Base-by-base conservation (phyloP, 2,329 filamentous ascomycete species). In the Diaporthe vexans region DNA sequence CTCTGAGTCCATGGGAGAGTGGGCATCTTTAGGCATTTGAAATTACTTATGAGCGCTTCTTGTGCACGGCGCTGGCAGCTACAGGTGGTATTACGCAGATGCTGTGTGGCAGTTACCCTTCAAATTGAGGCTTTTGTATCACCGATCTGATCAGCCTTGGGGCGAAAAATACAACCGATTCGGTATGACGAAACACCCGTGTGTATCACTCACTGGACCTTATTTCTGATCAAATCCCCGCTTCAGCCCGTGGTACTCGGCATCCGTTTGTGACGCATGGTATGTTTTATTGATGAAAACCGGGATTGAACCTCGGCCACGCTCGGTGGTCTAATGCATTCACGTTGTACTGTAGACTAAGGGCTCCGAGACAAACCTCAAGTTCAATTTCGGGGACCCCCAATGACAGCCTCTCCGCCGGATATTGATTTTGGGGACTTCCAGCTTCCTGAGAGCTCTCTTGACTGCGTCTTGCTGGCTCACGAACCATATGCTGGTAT, bases 21-120 rank as follows among this genome's bases (percentile, higher is more conserved):
- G 43, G 21, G 29, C 10, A 24, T 65, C 59, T 15, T 33, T n/a
- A 51, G 35, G 24, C 59, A 33, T 35, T 51, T 48, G 26, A 19
- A 19, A 19, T 65, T 51, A 9, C 17, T 65, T 4, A n/a, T 65
- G 26, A 21, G 35, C 35, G 59, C 48, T 13, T 48, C 19, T 48
- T 33, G 26, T 65, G 19, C 40, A 33, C 21, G 59, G 48, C 24
- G 59, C 40, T 63, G 59, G 24, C 9, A 51, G 43, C 24, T 19
- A 29, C 40, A 2, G n/a, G 59, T 21, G 26, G 19, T 35, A 51
- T 65, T 40, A 65, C 59, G 59, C 40, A 29, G 59, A 65, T 51
- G 59, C 51, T 17, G 43, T 35, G 59, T 29, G 17, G 33, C 59
- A 46, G 43, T 33, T 11, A n/a, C 43, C 10, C 19, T 48, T n/a